phyloP scores from a whole-genome alignment of 805 yeast species.

The Candida hungchunana region DNA sequence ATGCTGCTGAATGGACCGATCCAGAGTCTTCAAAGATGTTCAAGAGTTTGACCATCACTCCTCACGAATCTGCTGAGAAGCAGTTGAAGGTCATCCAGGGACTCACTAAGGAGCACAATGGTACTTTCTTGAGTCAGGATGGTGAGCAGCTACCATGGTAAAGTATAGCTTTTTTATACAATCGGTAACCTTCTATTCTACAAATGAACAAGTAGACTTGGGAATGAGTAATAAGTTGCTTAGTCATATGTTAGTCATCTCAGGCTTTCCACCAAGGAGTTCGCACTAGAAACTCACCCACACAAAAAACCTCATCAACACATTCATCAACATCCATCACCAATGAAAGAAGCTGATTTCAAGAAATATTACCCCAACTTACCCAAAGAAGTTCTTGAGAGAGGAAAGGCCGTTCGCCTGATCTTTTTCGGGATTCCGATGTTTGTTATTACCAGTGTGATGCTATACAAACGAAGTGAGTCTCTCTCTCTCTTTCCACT shows the following conservation, averaged over 20 bases:
- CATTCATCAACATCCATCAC: too few species aligned
- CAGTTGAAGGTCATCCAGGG: not conserved
- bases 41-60: not conserved
- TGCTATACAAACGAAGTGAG: conserved; percentile 22
- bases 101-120: not conserved
- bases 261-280: too few species aligned
- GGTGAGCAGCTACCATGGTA: not conserved
- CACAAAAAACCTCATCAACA: too few species aligned
- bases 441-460: conserved; percentile 17
- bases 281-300: too few species aligned
- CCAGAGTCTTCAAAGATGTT: too few species aligned
- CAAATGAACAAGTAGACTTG: too few species aligned
- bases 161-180: too few species aligned
- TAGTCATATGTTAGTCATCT: too few species aligned
- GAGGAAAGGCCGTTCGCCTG: conserved; percentile 23
- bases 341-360: conserved; percentile 22
- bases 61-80: not conserved
- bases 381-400: conserved; percentile 20
- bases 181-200: too few species aligned
- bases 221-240: too few species aligned
- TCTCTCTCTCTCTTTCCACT: not conserved
- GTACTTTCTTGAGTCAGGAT: not conserved
- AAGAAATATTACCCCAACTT: conserved; percentile 20
- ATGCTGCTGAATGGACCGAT: too few species aligned
- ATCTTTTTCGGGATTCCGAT: conserved; percentile 24